These are phyloP conservation scores for Aegilops longissima DNA, from an alignment of 176 grass and related monocot genomes.

Conservation along the genomic window DNA sequence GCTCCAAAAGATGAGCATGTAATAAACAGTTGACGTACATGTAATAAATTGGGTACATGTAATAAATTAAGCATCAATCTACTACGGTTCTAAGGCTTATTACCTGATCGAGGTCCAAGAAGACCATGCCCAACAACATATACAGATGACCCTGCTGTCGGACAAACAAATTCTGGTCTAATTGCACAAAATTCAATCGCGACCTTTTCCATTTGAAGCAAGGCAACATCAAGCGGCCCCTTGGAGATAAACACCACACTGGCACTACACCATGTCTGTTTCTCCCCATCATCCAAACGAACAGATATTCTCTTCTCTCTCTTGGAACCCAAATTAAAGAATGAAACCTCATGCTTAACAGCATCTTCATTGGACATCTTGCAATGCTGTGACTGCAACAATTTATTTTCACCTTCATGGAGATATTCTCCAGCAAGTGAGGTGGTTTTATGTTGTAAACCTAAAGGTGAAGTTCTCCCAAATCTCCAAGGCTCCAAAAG, in stretches of 20 bases:
- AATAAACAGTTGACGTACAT: neutral
- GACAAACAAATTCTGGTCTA: slow-evolving; percentile 69
- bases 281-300: slow-evolving; percentile 58
- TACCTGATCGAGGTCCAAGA: slow-evolving; percentile 87
- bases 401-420: slow-evolving; percentile 4
- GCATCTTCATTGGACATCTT: slow-evolving; percentile 39
- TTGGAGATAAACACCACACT: slow-evolving; percentile 83
- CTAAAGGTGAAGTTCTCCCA: slow-evolving; percentile 63
- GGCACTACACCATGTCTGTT: slow-evolving; percentile 67
- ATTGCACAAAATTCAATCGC: slow-evolving; percentile 58
- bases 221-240: slow-evolving; percentile 78
- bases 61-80: slow-evolving; percentile 34
- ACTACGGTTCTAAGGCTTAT: neutral
- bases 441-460: slow-evolving; percentile 46
- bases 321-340: slow-evolving; percentile 49
- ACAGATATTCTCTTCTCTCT: slow-evolving; percentile 69
- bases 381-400: slow-evolving; percentile 25
- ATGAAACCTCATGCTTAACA: slow-evolving; percentile 43
- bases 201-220: slow-evolving; percentile 74
- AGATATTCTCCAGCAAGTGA: slow-evolving; percentile 23
- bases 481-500: slow-evolving; percentile 98
- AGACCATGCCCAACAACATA: slow-evolving; percentile 88
- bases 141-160: slow-evolving; percentile 54
- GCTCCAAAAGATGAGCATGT: no score
- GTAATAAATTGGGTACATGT: neutral